Conservation (phyloP, 805 yeast species). For the Ogataea minuta region DNA sequence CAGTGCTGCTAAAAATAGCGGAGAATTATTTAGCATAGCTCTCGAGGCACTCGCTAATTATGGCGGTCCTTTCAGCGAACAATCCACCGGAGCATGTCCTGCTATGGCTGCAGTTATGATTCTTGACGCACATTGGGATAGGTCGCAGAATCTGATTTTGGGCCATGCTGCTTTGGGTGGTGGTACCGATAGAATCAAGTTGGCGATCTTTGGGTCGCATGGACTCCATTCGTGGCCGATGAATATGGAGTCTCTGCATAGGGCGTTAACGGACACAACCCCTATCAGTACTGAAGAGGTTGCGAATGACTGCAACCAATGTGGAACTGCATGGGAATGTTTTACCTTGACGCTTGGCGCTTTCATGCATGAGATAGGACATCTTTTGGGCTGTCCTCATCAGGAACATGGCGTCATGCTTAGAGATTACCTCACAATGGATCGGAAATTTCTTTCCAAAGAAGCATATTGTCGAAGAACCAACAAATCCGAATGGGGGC, state of each 20-base stretch:
- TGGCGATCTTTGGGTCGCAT: constrained; percentile 94
- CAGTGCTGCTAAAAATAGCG: constrained; percentile 63
- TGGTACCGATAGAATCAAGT: constrained; percentile 60
- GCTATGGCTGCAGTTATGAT: constrained; percentile 82
- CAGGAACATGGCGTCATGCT: constrained; percentile 89
- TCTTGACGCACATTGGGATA: constrained; percentile 84
- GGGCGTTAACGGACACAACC: constrained; percentile 72
- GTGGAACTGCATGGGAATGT: constrained; percentile 90
- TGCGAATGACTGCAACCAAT: constrained; percentile 86
- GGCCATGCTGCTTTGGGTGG: constrained; percentile 97
- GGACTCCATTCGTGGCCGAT: constrained; percentile 92
- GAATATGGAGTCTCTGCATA: constrained; percentile 66
- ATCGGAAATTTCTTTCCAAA: constrained; percentile 75
- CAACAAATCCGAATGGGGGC: constrained; percentile 45
- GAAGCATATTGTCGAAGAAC: constrained; percentile 62
- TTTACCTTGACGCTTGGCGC: constrained; percentile 86
- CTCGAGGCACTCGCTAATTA: constrained; percentile 61
- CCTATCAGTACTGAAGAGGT: constrained; percentile 61
- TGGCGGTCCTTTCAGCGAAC: constrained; percentile 51
- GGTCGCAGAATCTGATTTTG: constrained; percentile 50
- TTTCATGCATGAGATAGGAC: constrained; percentile 94
- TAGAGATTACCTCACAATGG: constrained; percentile 76
- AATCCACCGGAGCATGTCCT: constrained; percentile 39
- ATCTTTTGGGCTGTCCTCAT: constrained; percentile 87
- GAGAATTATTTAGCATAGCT: constrained; percentile 78